Percentiles rank a stretch among this genome's conserved stretches.
Conservation (phyloP, 2,329 filamentous ascomycete species). For the Colletotrichum noveboracense region DNA sequence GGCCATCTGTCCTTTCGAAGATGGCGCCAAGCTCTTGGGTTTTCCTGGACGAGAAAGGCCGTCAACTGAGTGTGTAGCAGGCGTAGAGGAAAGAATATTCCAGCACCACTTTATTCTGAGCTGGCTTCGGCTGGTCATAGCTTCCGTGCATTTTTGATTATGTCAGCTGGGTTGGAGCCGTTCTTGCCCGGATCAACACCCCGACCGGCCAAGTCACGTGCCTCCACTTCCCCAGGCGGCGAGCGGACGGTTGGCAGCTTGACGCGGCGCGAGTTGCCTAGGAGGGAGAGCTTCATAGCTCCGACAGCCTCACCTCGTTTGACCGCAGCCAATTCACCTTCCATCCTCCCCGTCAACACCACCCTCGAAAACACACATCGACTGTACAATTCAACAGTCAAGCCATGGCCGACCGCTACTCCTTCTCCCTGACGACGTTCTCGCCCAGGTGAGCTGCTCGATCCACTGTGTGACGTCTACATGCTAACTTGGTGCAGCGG, state of each 20-base stretch:
- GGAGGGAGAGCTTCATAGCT: slow-evolving; percentile 23
- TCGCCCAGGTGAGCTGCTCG: slow-evolving; percentile 83
- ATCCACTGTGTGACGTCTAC: slow-evolving; percentile 17
- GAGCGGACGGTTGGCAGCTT: slow-evolving; percentile 18
- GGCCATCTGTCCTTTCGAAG: slow-evolving; percentile 7
- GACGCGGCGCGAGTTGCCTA: slow-evolving; percentile 27
- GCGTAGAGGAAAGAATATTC: slow-evolving; percentile 15
- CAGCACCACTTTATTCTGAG: slow-evolving; percentile 19
- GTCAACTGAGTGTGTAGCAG: neutral
- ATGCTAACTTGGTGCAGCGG: slow-evolving; percentile 63
- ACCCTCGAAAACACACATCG: neutral
- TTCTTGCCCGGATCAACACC: neutral
- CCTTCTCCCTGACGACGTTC: slow-evolving; percentile 99
- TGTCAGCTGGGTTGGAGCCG: neutral
- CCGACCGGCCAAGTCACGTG: slow-evolving; percentile 3
- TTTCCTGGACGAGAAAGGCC: neutral
- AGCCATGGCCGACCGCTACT: slow-evolving; percentile 96
- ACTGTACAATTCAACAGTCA: slow-evolving; percentile 12
- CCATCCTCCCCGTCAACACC: slow-evolving; percentile 4
- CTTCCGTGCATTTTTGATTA: neutral
- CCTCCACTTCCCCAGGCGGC: neutral
- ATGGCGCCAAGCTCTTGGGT: neutral
- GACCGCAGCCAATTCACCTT: slow-evolving; percentile 15
- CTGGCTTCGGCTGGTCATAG: slow-evolving; percentile 13
- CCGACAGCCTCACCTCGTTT: slow-evolving; percentile 22